Evolutionary conservation across 345 rosid genomes (phyloP).

Genomic region (Salix exigua): DNA sequence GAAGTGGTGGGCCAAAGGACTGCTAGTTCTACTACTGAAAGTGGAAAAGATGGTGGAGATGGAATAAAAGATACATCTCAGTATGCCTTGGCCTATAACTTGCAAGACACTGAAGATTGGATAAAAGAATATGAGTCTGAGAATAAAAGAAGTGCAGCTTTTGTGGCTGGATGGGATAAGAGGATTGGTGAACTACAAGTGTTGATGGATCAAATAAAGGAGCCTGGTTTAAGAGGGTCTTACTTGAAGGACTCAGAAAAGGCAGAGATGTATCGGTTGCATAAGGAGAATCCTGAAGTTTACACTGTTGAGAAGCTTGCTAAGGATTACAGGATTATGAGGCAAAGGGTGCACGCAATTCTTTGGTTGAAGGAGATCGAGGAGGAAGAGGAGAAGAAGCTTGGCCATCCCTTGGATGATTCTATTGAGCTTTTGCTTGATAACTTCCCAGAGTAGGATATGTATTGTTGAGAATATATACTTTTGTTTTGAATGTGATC

Average conservation of each 20-base stretch:
- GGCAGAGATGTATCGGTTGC: slow-evolving; percentile 91
- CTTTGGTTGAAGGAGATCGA: slow-evolving; percentile 90
- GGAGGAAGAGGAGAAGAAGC: slow-evolving; percentile 87
- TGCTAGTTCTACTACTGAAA: slow-evolving; percentile 15
- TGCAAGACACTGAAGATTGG: slow-evolving; percentile 52
- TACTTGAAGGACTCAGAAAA: slow-evolving; percentile 89
- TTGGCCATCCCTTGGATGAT: slow-evolving; percentile 79
- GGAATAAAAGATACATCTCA: slow-evolving; percentile 8
- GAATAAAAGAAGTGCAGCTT: slow-evolving; percentile 41
- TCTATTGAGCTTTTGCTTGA: slow-evolving; percentile 89
- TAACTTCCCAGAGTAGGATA: slow-evolving; percentile 72
- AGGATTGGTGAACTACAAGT: slow-evolving; percentile 50
- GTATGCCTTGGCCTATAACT: slow-evolving; percentile 29
- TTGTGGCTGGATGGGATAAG: slow-evolving; percentile 52
- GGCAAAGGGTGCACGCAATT: slow-evolving; percentile 95
- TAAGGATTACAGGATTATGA: slow-evolving; percentile 88
- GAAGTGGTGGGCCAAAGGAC: slow-evolving; percentile 36
- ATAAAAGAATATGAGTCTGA: slow-evolving; percentile 44
- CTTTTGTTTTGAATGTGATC: neutral
- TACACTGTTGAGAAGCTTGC: slow-evolving; percentile 80
- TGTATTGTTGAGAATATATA: neutral
- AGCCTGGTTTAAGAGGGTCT: slow-evolving; percentile 90
- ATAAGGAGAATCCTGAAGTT: slow-evolving; percentile 76
- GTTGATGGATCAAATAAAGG: slow-evolving; percentile 69
- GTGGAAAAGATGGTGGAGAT: slow-evolving; percentile 19